A percentile compares a stretch with the other conserved stretches of the same genome.
Evolutionary conservation across 257 asterid genomes (phyloP).

Genomic region (Thymus quinquecostatus): DNA sequence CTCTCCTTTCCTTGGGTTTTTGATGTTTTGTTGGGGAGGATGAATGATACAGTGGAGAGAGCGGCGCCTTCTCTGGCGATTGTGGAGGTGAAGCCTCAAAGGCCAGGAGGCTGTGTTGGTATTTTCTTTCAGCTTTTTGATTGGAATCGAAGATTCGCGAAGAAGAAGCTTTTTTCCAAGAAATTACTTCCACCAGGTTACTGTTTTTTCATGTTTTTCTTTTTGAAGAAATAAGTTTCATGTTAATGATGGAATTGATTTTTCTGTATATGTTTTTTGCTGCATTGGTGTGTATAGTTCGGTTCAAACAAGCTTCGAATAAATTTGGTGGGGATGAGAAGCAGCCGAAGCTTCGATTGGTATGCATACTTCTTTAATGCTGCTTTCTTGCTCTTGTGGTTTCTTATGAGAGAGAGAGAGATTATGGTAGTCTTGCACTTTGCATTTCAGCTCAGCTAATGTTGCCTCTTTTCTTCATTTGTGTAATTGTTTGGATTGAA

Average conservation of each 20-base stretch:
- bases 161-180: constrained; percentile 79
- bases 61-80: constrained; percentile 59
- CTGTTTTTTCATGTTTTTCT: background rate
- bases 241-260: constrained; percentile 29
- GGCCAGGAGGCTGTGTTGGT: constrained; percentile 87
- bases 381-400: background rate
- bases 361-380: constrained; percentile 30
- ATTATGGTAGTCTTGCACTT: background rate
- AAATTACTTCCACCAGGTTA: constrained; percentile 87
- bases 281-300: constrained; percentile 46
- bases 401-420: background rate
- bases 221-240: background rate
- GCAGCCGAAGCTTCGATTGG: constrained; percentile 88
- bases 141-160: constrained; percentile 89
- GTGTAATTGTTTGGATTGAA: constrained; percentile 28
- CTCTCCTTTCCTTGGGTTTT: background rate
- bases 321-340: constrained; percentile 83
- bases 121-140: constrained; percentile 86
- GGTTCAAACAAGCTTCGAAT: constrained; percentile 68
- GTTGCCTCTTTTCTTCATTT: background rate
- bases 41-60: constrained; percentile 62
- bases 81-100: constrained; percentile 81
- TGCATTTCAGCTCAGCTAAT: constrained; percentile 14
- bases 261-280: constrained; percentile 28
- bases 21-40: constrained; percentile 41